A percentile compares a stretch with the other conserved stretches of the same genome.
These are phyloP conservation scores for Candida corydali DNA, from an alignment of 805 yeast species.

Conservation along the genomic window DNA sequence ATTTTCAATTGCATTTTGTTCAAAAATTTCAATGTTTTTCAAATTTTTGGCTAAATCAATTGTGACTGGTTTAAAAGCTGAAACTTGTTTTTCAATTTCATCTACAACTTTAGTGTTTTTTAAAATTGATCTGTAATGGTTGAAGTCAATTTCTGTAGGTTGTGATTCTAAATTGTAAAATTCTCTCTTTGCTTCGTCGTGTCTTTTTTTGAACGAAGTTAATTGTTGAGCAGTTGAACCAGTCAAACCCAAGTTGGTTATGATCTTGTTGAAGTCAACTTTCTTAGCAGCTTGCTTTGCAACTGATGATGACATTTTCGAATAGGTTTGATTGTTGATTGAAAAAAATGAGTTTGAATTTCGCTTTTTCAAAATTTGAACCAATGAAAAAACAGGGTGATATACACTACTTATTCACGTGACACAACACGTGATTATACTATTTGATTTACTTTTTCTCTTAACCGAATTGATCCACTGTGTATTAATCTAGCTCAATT, in stretches of 20 bases:
- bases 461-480: background rate
- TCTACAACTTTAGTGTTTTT: slow-evolving; percentile 77
- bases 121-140: slow-evolving; percentile 71
- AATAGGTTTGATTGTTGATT: slow-evolving; percentile 1
- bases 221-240: slow-evolving; percentile 88
- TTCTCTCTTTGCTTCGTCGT: slow-evolving; percentile 92
- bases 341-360: background rate
- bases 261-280: slow-evolving; percentile 92
- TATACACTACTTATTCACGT: slow-evolving; percentile 1
- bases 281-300: slow-evolving; percentile 71
- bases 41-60: slow-evolving; percentile 86
- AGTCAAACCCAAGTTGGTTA: slow-evolving; percentile 82
- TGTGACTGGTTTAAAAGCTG: slow-evolving; percentile 75
- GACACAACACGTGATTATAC: background rate
- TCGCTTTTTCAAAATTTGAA: slow-evolving; percentile 1
- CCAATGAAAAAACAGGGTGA: no score
- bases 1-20: slow-evolving; percentile 91
- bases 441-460: background rate
- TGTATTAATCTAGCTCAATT: no score
- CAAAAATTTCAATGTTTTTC: slow-evolving; percentile 88
- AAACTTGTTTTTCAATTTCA: slow-evolving; percentile 75
- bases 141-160: slow-evolving; percentile 75
- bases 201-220: slow-evolving; percentile 94
- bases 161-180: slow-evolving; percentile 67
- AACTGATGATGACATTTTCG: slow-evolving; percentile 39